phyloP scores from a whole-genome alignment of 352 stramenopile species.

The Phytophthora syringae region DNA sequence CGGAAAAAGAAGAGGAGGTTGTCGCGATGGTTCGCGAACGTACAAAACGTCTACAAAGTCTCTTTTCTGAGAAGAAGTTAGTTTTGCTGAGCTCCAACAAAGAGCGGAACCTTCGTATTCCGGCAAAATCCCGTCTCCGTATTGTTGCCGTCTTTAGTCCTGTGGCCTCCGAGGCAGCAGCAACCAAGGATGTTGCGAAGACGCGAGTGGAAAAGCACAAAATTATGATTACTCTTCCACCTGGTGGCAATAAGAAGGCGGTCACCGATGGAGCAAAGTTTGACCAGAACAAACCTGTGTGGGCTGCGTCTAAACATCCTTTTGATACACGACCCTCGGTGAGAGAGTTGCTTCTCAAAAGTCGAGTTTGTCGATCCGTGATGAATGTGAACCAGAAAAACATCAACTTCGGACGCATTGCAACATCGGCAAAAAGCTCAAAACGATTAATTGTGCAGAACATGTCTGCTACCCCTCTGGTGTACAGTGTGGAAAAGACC shows the following conservation, averaged over 20 bases:
- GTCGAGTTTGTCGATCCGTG: conserved; percentile 84
- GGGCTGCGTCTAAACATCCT: conserved; percentile 78
- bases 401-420: conserved; percentile 91
- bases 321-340: conserved; percentile 84
- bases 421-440: conserved; percentile 84
- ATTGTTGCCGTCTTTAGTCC: conserved; percentile 85
- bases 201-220: conserved; percentile 87
- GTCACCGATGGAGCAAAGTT: conserved; percentile 61
- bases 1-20: conserved; percentile 84
- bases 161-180: conserved; percentile 38
- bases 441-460: conserved; percentile 90
- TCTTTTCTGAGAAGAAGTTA: conserved; percentile 78
- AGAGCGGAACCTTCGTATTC: conserved; percentile 81
- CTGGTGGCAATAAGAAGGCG: conserved; percentile 88
- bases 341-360: conserved; percentile 84
- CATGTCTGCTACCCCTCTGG: conserved; percentile 83
- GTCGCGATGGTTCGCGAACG: conserved; percentile 81
- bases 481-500: conserved; percentile 91
- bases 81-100: conserved; percentile 67
- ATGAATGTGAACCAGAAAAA: conserved; percentile 94
- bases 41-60: conserved; percentile 64
- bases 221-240: conserved; percentile 86
- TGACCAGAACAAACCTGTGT: conserved; percentile 64
- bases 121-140: conserved; percentile 76
- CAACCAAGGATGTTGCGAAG: conserved; percentile 58